phyloP scores from a whole-genome alignment of 2,329 filamentous ascomycete genomes.

The Scedosporium apiospermum region DNA sequence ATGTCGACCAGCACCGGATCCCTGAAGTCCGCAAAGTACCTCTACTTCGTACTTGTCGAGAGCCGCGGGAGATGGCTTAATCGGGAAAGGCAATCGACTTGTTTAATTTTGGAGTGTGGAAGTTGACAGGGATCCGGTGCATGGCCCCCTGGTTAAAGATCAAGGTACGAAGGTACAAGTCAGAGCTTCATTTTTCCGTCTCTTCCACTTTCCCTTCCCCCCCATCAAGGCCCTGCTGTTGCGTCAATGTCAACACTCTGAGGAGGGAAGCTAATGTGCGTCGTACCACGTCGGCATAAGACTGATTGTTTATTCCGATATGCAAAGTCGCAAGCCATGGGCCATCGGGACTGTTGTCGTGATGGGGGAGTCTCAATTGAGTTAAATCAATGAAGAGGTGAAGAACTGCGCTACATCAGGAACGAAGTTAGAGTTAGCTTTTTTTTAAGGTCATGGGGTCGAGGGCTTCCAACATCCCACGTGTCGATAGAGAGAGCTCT shows the following conservation, averaged over 20 bases:
- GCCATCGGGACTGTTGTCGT: neutral
- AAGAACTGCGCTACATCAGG: neutral
- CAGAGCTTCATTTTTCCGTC: neutral
- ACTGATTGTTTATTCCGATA: neutral
- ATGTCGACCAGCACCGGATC: neutral
- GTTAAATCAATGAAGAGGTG: neutral
- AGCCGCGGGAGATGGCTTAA: neutral
- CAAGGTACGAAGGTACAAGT: neutral
- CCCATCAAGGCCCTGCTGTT: neutral
- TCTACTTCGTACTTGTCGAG: neutral
- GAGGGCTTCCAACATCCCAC: neutral
- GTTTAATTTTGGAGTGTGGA: conserved; percentile 1
- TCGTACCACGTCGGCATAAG: neutral
- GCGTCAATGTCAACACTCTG: neutral
- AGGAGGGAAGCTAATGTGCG: neutral
- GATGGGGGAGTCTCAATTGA: neutral
- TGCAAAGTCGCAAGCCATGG: neutral
- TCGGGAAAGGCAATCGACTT: neutral
- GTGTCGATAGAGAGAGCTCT: neutral
- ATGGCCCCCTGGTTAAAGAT: neutral
- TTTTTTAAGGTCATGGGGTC: no score
- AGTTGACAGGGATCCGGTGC: neutral
- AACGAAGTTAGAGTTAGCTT: no score
- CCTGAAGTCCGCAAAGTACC: neutral
- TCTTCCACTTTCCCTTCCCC: neutral